Evolutionary conservation across 257 asterid genomes (phyloP).

Genomic region (Nicotiana tomentosiformis): DNA sequence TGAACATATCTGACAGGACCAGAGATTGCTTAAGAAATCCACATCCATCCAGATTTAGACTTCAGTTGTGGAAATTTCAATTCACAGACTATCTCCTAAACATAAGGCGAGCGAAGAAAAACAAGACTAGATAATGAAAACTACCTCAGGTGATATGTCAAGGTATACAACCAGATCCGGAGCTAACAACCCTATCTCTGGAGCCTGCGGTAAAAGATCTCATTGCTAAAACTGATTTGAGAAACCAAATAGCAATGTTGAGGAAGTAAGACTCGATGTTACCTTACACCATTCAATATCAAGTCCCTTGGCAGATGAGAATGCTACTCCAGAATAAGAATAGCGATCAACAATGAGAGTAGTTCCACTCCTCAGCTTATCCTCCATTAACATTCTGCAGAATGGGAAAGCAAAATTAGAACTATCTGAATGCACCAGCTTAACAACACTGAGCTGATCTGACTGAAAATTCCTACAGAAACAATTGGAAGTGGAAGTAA

Average conservation of each 20-base stretch:
- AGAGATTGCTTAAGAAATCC: background rate
- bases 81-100: background rate
- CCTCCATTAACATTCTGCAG: slow-evolving; percentile 47
- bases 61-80: background rate
- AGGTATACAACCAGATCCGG: slow-evolving; percentile 92
- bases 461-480: background rate
- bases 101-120: background rate
- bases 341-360: slow-evolving; percentile 80
- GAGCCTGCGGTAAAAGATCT: slow-evolving; percentile 48
- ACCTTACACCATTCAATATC: slow-evolving; percentile 88
- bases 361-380: slow-evolving; percentile 72
- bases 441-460: background rate
- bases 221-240: background rate
- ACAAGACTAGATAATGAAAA: background rate
- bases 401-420: background rate
- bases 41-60: too few species aligned
- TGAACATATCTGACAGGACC: background rate
- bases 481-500: background rate
- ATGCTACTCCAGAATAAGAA: slow-evolving; percentile 89
- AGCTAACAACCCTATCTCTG: slow-evolving; percentile 82
- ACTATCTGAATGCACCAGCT: background rate
- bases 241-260: background rate
- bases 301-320: slow-evolving; percentile 90
- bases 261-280: background rate
- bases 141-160: slow-evolving; percentile 91